phyloP scores from a whole-genome alignment of 208 protist species.

The Leishmania arabica region DNA sequence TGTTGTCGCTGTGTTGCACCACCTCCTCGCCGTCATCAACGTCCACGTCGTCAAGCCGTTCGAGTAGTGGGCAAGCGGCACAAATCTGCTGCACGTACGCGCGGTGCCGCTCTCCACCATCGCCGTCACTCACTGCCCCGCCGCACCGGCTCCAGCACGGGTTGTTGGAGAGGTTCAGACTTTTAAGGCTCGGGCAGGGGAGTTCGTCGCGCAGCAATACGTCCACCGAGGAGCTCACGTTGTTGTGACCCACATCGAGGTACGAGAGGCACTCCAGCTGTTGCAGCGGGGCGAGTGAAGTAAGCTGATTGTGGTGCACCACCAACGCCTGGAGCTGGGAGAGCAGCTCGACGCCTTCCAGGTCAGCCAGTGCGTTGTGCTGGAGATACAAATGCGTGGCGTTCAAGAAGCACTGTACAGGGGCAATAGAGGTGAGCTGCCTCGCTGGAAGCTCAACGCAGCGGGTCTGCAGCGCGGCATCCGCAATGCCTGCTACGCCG shows the following conservation, averaged over 20 bases:
- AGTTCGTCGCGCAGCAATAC: slow-evolving; percentile 44
- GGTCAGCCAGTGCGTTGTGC: slow-evolving; percentile 54
- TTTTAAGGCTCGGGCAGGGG: slow-evolving; percentile 48
- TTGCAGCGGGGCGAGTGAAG: slow-evolving; percentile 49
- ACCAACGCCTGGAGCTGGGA: slow-evolving; percentile 67
- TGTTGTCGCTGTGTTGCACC: slow-evolving; percentile 2
- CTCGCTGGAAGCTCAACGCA: slow-evolving; percentile 55
- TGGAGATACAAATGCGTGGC: slow-evolving; percentile 81
- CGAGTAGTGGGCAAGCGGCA: slow-evolving; percentile 38
- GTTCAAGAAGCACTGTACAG: slow-evolving; percentile 72
- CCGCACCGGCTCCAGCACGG: slow-evolving; percentile 32
- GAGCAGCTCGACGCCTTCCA: slow-evolving; percentile 73
- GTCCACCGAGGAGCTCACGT: slow-evolving; percentile 32
- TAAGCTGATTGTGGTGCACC: slow-evolving; percentile 72
- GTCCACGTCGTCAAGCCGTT: slow-evolving; percentile 48
- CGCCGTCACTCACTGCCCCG: neutral
- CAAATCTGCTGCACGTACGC: slow-evolving; percentile 19
- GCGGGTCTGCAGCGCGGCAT: slow-evolving; percentile 57
- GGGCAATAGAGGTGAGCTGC: slow-evolving; percentile 33
- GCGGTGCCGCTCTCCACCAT: neutral
- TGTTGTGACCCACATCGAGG: slow-evolving; percentile 68
- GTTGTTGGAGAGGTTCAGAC: slow-evolving; percentile 61
- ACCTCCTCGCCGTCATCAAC: slow-evolving; percentile 19
- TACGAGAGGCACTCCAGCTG: slow-evolving; percentile 51
- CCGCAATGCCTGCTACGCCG: slow-evolving; percentile 58